Conservation (phyloP, 352 stramenopile genomes). For the Phytopythium montanum region DNA sequence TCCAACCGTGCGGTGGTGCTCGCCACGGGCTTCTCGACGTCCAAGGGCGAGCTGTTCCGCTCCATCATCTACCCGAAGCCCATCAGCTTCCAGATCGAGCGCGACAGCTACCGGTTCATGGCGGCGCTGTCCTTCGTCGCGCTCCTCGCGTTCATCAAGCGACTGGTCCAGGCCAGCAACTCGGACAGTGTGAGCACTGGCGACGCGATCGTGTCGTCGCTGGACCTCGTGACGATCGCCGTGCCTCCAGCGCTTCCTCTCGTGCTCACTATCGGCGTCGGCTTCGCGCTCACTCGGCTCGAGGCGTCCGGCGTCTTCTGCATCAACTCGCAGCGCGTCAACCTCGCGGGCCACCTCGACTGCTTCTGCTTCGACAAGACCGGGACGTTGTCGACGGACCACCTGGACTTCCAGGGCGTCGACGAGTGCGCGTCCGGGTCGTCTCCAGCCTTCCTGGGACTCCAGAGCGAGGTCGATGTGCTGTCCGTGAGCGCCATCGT, state of each 20-base stretch:
- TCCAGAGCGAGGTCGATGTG: slow-evolving; percentile 69
- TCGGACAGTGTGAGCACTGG: slow-evolving; percentile 23
- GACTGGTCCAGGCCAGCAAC: slow-evolving; percentile 31
- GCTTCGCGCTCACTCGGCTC: slow-evolving; percentile 57
- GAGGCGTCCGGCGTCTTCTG: slow-evolving; percentile 53
- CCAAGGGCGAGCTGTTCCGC: slow-evolving; percentile 72
- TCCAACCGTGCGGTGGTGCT: slow-evolving; percentile 53
- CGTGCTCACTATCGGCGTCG: slow-evolving; percentile 57
- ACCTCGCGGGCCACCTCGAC: slow-evolving; percentile 62
- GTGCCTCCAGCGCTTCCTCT: slow-evolving; percentile 61
- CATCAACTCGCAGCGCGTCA: slow-evolving; percentile 71
- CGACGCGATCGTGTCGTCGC: slow-evolving; percentile 31
- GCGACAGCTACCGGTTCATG: slow-evolving; percentile 74
- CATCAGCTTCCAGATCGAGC: slow-evolving; percentile 58
- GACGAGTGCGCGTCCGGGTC: slow-evolving; percentile 39
- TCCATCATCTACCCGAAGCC: slow-evolving; percentile 59
- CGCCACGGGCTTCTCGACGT: slow-evolving; percentile 57
- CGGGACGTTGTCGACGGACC: slow-evolving; percentile 67
- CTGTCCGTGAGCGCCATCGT: slow-evolving; percentile 57
- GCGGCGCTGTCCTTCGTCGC: slow-evolving; percentile 46
- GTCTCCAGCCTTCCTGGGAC: slow-evolving; percentile 38
- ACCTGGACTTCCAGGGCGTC: slow-evolving; percentile 68
- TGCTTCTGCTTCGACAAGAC: slow-evolving; percentile 87
- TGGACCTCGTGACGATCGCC: slow-evolving; percentile 65
- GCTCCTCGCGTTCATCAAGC: slow-evolving; percentile 52